Conservation (phyloP, 176 grass and related monocot species). For the Miscanthus lutarioriparius region DNA sequence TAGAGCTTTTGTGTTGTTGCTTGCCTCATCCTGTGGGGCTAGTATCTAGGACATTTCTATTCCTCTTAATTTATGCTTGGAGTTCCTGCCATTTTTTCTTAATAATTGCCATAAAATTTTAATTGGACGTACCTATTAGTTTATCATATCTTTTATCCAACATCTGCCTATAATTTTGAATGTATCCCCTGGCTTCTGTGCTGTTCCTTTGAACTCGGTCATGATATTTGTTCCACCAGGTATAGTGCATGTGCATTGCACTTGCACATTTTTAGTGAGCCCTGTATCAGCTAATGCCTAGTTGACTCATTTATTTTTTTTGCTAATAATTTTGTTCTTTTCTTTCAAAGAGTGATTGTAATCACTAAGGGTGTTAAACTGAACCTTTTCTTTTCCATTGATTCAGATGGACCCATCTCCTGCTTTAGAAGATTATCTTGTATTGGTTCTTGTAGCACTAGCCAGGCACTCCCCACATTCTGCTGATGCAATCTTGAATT, state of each 20-base stretch:
- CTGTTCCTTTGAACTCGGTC: background rate
- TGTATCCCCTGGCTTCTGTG: background rate
- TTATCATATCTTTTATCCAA: background rate
- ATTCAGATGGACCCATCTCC: conserved; percentile 77
- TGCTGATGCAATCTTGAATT: conserved; percentile 80
- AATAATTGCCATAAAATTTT: background rate
- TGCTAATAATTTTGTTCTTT: conserved; percentile 19
- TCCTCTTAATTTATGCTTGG: background rate
- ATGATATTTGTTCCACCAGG: background rate
- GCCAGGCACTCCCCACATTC: conserved; percentile 89
- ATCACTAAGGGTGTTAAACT: conserved; percentile 38
- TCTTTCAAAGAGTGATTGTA: background rate
- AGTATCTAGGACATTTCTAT: background rate
- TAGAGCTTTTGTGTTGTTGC: background rate
- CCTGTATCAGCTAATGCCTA: background rate
- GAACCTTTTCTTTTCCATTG: conserved; percentile 31
- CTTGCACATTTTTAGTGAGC: background rate
- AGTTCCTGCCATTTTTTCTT: background rate
- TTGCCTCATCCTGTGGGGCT: background rate
- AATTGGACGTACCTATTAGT: background rate
- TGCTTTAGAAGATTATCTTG: conserved; percentile 77
- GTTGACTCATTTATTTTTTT: background rate
- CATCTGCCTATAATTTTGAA: background rate
- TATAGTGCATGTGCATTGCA: background rate
- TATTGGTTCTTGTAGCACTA: conserved; percentile 81